Base-by-base conservation (phyloP, 2,329 filamentous ascomycete species). In the Chalaropsis ovoidea region DNA sequence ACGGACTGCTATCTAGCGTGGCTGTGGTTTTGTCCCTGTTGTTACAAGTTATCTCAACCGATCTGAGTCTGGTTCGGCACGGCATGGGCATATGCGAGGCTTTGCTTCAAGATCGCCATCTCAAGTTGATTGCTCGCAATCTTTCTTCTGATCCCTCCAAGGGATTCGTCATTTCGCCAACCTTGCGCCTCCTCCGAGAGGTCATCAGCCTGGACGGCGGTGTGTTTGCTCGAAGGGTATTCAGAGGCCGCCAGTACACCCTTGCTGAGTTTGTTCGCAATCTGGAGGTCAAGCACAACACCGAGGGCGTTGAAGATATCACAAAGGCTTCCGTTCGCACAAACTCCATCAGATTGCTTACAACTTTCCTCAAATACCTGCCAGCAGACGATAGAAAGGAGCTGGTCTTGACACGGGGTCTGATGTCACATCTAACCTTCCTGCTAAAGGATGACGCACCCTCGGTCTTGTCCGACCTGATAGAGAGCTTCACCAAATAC, bases 191-290 rank as follows among this genome's bases (percentile, higher is more conserved):
- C 63, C 81, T 99, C 67, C 89, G 87, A 63, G 93, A 99, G 75
- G 81, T 92, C n/a, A 84, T 90, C 17, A 85, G 81, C 65, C 88
- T 96, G 69, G 92, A 97, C 74, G 91, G 91, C 17, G 95, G 94
- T 15, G 83, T 85, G 52, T 81, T 91, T 65, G 90, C 92, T 35
- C 86, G 84, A 70, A 81, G 86, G 58, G 80, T 96, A 42, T 95
- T 95, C 73, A 82, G 87, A 63, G 86, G 86, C 41, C 83, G 90
- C 70, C 86, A 90, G 70, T 86, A 85, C 67, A 94, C 90, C 0
- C 87, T 95, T 67, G 87, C 90, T 71, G 86, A 86, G 6, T 77
- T 99, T 2, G 87, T 89, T 5, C 82, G 89, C 63, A 95, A 95
- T 70, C 82, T 99, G 63, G 85, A 86, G 56, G 80, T 93, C n/a